These are phyloP conservation scores for Neonothopanus nambi DNA, from an alignment of 1,284 basidiomycete species.

Conservation along the genomic window DNA sequence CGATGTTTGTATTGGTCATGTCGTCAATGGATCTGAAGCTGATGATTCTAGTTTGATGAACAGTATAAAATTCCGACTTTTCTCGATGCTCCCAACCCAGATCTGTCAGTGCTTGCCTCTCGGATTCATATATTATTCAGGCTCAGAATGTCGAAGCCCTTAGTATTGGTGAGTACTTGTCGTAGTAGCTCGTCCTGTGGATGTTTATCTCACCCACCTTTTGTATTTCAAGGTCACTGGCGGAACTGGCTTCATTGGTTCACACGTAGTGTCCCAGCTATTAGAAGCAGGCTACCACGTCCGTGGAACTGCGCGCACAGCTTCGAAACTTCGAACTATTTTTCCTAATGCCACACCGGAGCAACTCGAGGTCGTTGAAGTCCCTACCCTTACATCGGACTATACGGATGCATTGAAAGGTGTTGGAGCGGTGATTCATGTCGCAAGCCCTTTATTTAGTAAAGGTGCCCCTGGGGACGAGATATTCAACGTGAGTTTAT, in stretches of 20 bases:
- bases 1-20: no score
- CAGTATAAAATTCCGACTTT: no score
- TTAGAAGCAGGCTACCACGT: neutral
- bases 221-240: neutral
- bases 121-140: no score
- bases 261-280: conserved; percentile 2
- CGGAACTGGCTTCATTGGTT: conserved; percentile 5
- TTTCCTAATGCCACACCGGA: neutral
- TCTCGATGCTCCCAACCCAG: no score
- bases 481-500: conserved; percentile 2
- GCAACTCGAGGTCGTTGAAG: neutral
- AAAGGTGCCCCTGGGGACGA: conserved; percentile 8
- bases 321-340: neutral
- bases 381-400: no score
- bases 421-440: conserved; percentile 11
- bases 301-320: neutral
- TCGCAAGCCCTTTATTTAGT: conserved; percentile 5
- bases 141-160: no score
- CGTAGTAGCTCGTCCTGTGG: no score
- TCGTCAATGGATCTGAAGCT: no score
- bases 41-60: no score
- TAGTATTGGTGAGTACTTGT: no score
- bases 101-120: no score
- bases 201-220: neutral
- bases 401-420: no score